phyloP scores from a whole-genome alignment of 495 filamentous ascomycete species.

The Xylaria flabelliformis region DNA sequence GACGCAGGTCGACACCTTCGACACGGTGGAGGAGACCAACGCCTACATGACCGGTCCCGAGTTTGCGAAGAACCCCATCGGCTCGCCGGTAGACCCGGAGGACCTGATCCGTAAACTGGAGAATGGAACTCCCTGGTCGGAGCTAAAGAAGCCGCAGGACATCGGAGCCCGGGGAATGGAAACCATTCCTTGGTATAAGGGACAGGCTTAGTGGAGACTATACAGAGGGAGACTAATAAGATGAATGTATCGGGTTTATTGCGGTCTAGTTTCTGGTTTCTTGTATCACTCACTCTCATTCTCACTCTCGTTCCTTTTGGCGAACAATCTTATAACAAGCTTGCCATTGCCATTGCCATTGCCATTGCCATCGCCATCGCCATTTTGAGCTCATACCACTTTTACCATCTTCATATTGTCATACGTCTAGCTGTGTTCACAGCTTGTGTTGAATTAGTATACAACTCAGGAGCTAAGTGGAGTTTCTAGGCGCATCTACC shows the following conservation, averaged over 20 bases:
- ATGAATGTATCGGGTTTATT: not conserved
- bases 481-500: not conserved
- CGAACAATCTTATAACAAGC: not conserved
- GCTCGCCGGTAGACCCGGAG: conserved; percentile 48
- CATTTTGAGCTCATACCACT: too few relatives aligned
- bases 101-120: conserved; percentile 43
- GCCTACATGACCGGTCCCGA: conserved; percentile 40
- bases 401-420: not conserved
- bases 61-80: conserved; percentile 43
- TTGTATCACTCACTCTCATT: not conserved
- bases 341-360: too few relatives aligned
- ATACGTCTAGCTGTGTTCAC: not conserved
- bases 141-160: conserved; percentile 42
- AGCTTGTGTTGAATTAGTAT: not conserved
- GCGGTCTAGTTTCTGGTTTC: not conserved
- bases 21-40: conserved; percentile 44
- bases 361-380: too few relatives aligned
- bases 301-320: not conserved
- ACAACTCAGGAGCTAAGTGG: not conserved
- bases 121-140: conserved; percentile 40
- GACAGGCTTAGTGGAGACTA: not conserved
- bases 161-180: conserved; percentile 36
- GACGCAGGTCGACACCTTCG: conserved; percentile 54
- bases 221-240: too few relatives aligned
- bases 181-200: conserved; percentile 17